Evolutionary conservation across 768 basidiomycete genomes (phyloP).

Genomic region (Lactarius pseudohatsudake): DNA sequence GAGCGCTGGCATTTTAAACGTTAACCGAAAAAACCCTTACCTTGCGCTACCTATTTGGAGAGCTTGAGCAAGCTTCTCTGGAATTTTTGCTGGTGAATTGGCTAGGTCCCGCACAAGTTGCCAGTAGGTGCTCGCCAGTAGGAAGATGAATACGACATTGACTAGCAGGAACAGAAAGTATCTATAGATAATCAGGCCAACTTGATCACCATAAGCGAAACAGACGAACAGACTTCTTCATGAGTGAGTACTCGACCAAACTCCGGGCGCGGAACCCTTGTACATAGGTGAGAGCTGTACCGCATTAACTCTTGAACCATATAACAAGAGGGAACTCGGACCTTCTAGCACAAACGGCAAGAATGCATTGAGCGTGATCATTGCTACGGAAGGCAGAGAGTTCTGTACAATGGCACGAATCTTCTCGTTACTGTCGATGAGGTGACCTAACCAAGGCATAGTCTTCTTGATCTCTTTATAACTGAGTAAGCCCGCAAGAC

Average conservation of each 20-base stretch:
- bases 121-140: constrained; percentile 89
- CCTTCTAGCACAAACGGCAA: constrained; percentile 90
- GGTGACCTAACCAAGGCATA: constrained; percentile 81
- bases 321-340: constrained; percentile 32
- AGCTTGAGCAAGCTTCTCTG: constrained; percentile 86
- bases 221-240: constrained; percentile 71
- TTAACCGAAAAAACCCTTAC: constrained; percentile 36
- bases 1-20: constrained; percentile 14
- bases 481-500: constrained; percentile 82
- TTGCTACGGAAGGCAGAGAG: constrained; percentile 85
- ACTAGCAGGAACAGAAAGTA: constrained; percentile 91
- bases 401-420: constrained; percentile 91
- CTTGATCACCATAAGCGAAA: constrained; percentile 17
- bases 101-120: constrained; percentile 89
- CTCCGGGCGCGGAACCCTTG: constrained; percentile 90
- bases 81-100: constrained; percentile 90
- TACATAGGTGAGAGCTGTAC: constrained; percentile 70
- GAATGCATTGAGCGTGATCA: constrained; percentile 86
- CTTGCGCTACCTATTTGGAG: constrained; percentile 76
- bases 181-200: constrained; percentile 42
- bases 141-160: constrained; percentile 94
- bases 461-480: constrained; percentile 92
- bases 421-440: constrained; percentile 80
- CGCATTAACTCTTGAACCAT: constrained; percentile 13
- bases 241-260: constrained; percentile 88